These are phyloP conservation scores for Coemansia reversa DNA, from an alignment of 192 early-diverging fungal species.

Conservation along the genomic window DNA sequence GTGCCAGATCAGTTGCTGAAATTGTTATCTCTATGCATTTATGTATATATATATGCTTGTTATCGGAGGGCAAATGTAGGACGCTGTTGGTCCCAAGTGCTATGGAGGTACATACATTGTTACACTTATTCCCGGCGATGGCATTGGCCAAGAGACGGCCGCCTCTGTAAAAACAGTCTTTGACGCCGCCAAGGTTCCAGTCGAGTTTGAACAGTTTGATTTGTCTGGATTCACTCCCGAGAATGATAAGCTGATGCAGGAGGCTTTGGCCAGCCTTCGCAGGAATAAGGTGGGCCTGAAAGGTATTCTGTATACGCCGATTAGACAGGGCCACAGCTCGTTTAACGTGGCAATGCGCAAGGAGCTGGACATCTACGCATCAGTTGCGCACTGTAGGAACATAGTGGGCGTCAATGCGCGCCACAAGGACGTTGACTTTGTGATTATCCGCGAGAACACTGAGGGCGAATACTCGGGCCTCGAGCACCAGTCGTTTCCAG, in stretches of 20 bases:
- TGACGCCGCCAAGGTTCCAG: conserved; percentile 86
- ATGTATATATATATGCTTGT: not conserved
- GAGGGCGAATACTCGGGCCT: conserved; percentile 99
- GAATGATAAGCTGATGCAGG: conserved; percentile 80
- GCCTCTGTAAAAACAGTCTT: conserved; percentile 91
- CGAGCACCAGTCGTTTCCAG: conserved; percentile 97
- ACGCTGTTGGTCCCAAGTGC: conserved; percentile 53
- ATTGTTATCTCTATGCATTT: not conserved
- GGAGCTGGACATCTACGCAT: conserved; percentile 98
- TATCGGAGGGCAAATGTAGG: conserved; percentile 21
- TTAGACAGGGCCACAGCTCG: conserved; percentile 84
- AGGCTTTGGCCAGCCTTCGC: conserved; percentile 86
- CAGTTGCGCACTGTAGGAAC: conserved; percentile 89
- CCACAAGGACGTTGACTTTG: conserved; percentile 94
- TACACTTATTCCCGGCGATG: conserved; percentile 98
- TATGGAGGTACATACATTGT: conserved; percentile 96
- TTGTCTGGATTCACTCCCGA: conserved; percentile 86
- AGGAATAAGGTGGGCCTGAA: conserved; percentile 98
- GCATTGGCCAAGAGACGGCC: conserved; percentile 93
- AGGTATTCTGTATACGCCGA: conserved; percentile 90
- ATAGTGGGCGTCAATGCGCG: conserved; percentile 82
- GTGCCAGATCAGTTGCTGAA: not conserved
- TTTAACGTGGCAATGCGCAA: conserved; percentile 97
- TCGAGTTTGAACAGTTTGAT: conserved; percentile 98
- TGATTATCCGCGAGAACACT: conserved; percentile 99